Evolutionary conservation across 106 monocot species (phyloP).

Genomic region (Dendrobium huoshanense): DNA sequence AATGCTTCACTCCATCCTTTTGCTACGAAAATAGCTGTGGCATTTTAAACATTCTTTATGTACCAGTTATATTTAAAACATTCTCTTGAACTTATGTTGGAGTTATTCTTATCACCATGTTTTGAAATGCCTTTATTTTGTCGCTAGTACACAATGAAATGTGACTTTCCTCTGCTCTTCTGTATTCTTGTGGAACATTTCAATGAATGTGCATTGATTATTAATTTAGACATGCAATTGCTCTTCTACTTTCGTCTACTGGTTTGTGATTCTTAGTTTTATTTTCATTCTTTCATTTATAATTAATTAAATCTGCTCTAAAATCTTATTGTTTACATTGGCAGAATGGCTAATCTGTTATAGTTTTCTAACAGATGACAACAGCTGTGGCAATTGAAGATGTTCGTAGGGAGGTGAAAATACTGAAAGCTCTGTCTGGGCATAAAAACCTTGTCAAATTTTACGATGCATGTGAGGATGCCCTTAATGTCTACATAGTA

Average conservation of each 20-base stretch:
- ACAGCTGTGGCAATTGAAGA: constrained; percentile 91
- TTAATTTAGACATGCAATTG: background rate
- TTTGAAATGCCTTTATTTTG: background rate
- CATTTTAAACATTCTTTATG: too few species aligned
- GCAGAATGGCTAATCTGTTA: constrained; percentile 1
- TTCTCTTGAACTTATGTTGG: background rate
- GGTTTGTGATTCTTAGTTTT: background rate
- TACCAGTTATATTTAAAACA: background rate
- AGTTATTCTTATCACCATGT: background rate
- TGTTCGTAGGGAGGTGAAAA: constrained; percentile 96
- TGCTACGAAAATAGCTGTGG: too few species aligned
- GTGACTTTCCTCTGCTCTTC: background rate
- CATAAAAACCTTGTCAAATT: constrained; percentile 78
- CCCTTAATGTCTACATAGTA: constrained; percentile 87
- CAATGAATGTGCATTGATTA: background rate
- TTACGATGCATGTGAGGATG: constrained; percentile 98
- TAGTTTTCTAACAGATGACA: constrained; percentile 42
- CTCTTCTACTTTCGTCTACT: background rate
- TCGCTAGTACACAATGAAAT: background rate
- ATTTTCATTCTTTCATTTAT: background rate
- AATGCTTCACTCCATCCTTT: too few species aligned
- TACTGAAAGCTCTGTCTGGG: constrained; percentile 78
- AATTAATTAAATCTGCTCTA: background rate
- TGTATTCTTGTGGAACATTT: background rate
- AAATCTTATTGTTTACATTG: background rate